Conservation (phyloP, 345 rosid genomes). For the Adansonia digitata region DNA sequence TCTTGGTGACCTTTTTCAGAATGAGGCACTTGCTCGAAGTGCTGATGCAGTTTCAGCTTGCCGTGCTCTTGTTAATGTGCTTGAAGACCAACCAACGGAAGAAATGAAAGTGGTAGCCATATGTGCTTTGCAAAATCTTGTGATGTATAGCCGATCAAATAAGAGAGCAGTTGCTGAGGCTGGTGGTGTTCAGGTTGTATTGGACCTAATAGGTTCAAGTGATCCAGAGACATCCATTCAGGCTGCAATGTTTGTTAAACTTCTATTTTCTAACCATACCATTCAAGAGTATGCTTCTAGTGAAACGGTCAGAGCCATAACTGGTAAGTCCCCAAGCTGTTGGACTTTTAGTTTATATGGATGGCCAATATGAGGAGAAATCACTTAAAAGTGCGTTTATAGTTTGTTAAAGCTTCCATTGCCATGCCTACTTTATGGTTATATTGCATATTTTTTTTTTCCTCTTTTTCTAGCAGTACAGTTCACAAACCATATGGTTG, state of each 20-base stretch:
- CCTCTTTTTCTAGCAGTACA: not conserved
- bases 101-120: slow-evolving; percentile 99
- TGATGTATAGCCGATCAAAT: slow-evolving; percentile 89
- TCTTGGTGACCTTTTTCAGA: slow-evolving; percentile 96
- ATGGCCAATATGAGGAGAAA: not conserved
- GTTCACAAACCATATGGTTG: not conserved
- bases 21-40: slow-evolving; percentile 92
- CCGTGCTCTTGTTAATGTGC: slow-evolving; percentile 94
- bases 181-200: slow-evolving; percentile 94
- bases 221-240: slow-evolving; percentile 94
- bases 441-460: not conserved
- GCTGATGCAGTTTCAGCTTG: slow-evolving; percentile 95
- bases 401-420: not conserved
- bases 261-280: slow-evolving; percentile 93
- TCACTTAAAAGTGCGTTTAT: not conserved
- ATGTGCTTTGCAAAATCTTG: slow-evolving; percentile 97
- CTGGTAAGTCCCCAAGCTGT: slow-evolving; percentile 50
- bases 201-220: slow-evolving; percentile 93
- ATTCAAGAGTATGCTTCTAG: slow-evolving; percentile 99
- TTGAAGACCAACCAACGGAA: slow-evolving; percentile 98
- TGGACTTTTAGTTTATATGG: not conserved
- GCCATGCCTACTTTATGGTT: not conserved
- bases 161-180: slow-evolving; percentile 99
- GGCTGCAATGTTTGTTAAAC: slow-evolving; percentile 96
- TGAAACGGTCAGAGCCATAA: slow-evolving; percentile 96